These are phyloP conservation scores for Kazachstania bromeliacearum DNA, from an alignment of 805 yeast genomes.

Conservation along the genomic window DNA sequence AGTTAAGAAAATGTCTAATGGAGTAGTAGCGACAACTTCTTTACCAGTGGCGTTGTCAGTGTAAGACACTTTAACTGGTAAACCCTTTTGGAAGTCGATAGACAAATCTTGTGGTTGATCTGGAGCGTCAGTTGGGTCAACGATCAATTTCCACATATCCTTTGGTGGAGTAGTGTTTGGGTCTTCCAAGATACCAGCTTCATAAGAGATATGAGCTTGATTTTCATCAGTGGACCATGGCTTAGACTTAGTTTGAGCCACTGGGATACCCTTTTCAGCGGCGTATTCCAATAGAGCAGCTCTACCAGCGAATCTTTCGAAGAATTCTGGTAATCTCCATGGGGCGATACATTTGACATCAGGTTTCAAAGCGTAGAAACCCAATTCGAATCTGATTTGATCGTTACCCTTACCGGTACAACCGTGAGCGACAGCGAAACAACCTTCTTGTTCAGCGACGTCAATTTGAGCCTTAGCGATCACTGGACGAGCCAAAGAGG, in stretches of 20 bases:
- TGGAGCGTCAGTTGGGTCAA: constrained; percentile 94
- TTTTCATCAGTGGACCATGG: constrained; percentile 99
- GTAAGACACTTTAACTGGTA: constrained; percentile 73
- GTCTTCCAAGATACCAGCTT: constrained; percentile 98
- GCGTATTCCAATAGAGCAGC: constrained; percentile 92
- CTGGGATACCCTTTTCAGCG: constrained; percentile 84
- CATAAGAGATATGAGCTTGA: constrained; percentile 97
- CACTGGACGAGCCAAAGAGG: constrained; percentile 97
- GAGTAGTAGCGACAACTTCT: constrained; percentile 67
- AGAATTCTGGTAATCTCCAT: constrained; percentile 96
- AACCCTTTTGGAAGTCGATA: constrained; percentile 74
- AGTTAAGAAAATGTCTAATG: constrained; percentile 84
- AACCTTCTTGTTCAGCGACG: constrained; percentile 94
- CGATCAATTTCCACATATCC: constrained; percentile 99
- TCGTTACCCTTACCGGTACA: constrained; percentile 99
- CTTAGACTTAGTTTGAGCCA: constrained; percentile 94
- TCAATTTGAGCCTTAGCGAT: constrained; percentile 97
- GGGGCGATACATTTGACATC: constrained; percentile 96
- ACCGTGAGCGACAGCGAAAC: constrained; percentile 98
- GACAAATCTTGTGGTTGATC: constrained; percentile 82
- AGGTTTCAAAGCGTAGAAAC: constrained; percentile 96
- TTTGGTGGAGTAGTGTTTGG: constrained; percentile 98
- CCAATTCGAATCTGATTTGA: constrained; percentile 95
- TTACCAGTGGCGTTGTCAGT: constrained; percentile 46
- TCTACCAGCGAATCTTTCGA: constrained; percentile 96